Evolutionary conservation across 2,329 filamentous ascomycete species (phyloP), one percentile per base, ranked within the genome.

Genomic region (Paramyrothecium roridum): DNA sequence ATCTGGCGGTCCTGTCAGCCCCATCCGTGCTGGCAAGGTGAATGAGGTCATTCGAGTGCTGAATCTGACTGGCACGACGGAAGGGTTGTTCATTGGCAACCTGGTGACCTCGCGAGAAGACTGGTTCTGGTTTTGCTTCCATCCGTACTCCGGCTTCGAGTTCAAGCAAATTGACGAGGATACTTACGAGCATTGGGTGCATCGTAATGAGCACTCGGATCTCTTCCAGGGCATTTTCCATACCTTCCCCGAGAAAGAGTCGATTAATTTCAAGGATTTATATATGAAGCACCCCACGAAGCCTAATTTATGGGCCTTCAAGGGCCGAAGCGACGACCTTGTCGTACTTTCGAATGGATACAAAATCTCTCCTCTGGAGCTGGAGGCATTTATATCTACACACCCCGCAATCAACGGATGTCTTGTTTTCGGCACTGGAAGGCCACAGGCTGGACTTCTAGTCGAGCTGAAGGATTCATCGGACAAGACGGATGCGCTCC

Each of bases 41-140:
- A 72, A 70, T 46, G 51, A 70, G 7, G 63, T 68, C 1, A 62
- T 72, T 3, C 54, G 67, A 23, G 66, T 74, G 0, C 54, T 72
- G 0, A 73, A 73, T 21, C 30, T 72, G n/a, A 71, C 67, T 1
- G 69, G 69, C 2, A 71, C 69, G 1, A 70, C 69, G 0, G 69
- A 71, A 48, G 69, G 69, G 1, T 56, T 71, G 1, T 71, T 71
- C 19, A 71, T 70, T 3, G 69, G 69, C 1, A 70, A 70, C 45
- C 57, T 71, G 1, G 59, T 63, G 43, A 56, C 61, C 1, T 16
- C 50, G 0, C 61, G 63, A 12, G 62, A 69, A 19, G 66, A 69
- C 17, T 71, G 68, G 68, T 61, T 61, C 34, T 71, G 65, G 62
- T 70, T 71, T 43, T 56, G 59, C 48, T 71, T 71, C 23, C 69